Evolutionary conservation across 768 basidiomycete genomes (phyloP).

Genomic region (Tephrocybe sp.): DNA sequence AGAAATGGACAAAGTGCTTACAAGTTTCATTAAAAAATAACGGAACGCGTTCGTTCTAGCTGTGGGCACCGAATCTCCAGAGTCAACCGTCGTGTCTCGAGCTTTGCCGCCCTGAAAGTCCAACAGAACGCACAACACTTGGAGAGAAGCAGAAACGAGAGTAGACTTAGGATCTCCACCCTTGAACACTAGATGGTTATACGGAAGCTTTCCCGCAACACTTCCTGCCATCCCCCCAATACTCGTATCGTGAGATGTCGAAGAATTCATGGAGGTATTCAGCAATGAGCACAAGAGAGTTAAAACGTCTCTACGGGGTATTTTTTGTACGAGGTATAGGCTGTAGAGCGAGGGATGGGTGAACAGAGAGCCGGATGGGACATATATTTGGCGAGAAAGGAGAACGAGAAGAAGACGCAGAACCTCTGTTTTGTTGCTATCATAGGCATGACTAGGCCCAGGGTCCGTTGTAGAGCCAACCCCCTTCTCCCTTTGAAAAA

Average conservation of each 20-base stretch:
- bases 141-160: slow-evolving; percentile 74
- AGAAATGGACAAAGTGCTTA: slow-evolving; percentile 33
- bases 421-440: slow-evolving; percentile 86
- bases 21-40: slow-evolving; percentile 90
- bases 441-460: slow-evolving; percentile 60
- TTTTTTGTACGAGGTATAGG: slow-evolving; percentile 74
- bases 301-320: slow-evolving; percentile 79
- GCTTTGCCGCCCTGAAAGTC: slow-evolving; percentile 82
- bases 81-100: slow-evolving; percentile 46
- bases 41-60: slow-evolving; percentile 84
- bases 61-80: slow-evolving; percentile 53
- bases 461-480: slow-evolving; percentile 85
- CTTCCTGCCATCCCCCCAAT: slow-evolving; percentile 74
- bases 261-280: slow-evolving; percentile 83
- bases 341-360: slow-evolving; percentile 76
- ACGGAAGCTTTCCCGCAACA: slow-evolving; percentile 79
- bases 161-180: slow-evolving; percentile 78
- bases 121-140: slow-evolving; percentile 72
- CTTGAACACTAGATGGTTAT: slow-evolving; percentile 89
- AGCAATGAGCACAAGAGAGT: slow-evolving; percentile 91
- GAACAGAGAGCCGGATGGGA: slow-evolving; percentile 67
- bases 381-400: slow-evolving; percentile 89
- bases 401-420: slow-evolving; percentile 86
- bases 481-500: slow-evolving; percentile 82
- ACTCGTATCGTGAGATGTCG: slow-evolving; percentile 46